phyloP scores from a whole-genome alignment of 306 rosid species.

The Arachis hypogaea region DNA sequence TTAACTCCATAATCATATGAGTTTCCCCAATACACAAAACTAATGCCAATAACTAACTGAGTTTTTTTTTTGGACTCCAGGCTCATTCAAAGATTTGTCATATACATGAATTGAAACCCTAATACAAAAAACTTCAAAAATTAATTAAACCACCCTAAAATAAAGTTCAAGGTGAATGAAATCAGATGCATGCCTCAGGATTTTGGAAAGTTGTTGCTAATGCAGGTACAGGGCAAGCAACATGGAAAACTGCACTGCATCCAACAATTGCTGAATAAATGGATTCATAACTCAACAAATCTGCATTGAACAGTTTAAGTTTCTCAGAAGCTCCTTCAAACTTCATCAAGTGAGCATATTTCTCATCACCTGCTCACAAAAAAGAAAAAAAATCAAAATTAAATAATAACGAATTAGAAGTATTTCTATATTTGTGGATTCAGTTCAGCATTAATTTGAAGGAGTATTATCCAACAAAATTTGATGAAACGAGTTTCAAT shows the following conservation, averaged over 20 bases:
- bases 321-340: constrained; percentile 49
- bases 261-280: constrained; percentile 49
- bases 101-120: background rate
- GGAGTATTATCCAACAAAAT: too few relatives aligned
- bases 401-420: too few relatives aligned
- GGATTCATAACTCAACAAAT: constrained; percentile 42
- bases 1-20: background rate
- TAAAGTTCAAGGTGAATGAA: background rate
- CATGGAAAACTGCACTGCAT: constrained; percentile 55
- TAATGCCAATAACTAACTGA: background rate
- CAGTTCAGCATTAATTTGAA: too few relatives aligned
- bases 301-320: constrained; percentile 51
- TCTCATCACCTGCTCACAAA: constrained; percentile 38
- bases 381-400: too few relatives aligned
- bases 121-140: background rate
- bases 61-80: background rate
- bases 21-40: background rate
- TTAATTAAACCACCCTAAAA: background rate
- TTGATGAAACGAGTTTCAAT: background rate
- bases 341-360: constrained; percentile 45
- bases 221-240: constrained; percentile 58
- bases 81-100: constrained; percentile 5
- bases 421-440: too few relatives aligned
- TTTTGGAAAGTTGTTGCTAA: constrained; percentile 25
- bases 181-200: constrained; percentile 45